Evolutionary conservation across 2,329 filamentous ascomycete genomes (phyloP), one percentile per base, ranked within the genome.

Genomic region (Phyllosticta citriasiana): DNA sequence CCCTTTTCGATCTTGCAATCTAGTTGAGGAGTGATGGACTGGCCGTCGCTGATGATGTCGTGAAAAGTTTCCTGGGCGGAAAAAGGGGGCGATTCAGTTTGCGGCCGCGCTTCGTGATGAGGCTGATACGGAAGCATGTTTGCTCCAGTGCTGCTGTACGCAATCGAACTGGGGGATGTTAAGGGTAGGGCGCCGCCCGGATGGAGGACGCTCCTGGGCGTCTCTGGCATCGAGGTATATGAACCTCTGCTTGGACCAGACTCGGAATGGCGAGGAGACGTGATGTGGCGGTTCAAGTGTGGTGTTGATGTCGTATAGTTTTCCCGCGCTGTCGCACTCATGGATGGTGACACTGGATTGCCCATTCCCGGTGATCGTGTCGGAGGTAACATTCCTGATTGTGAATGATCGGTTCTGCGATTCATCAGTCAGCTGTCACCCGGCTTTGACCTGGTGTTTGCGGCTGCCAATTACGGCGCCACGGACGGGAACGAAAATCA

Each of bases 1-100:
- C 91, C 91, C 68, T 96, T 95, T 72, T 95, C 89, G 63, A 96
- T 91, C 67, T 85, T 87, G 40, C 89, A 89, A 30, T 86, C 81
- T 65, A 96, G 89, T 14, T 89, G 87, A 22, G 88, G 81, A 65
- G 85, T 86, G 65, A 94, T 80, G 0, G 79, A 77, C 2, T 75
- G 69, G 2, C 78, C 77, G 55, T 89, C 77, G 67, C 86, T 87
- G 61, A 81, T 79, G 60, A 91, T 80, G n/a, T 80, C 81, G 51
- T 84, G 83, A 58, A 86, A 77, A 47, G 78, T 79, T 59, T 79
- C 74, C 40, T 79, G 75, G 19, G 70, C 64, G 35, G 75, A 72
- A 69, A 79, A 80, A 3, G 78, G 78, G 33, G 79, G 79, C 27
- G 72, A 74, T 24, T 73, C 72, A 9, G 55, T 35, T 7, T 61